Evolutionary conservation across 352 stramenopile genomes (phyloP), one percentile per base, ranked within the genome.

Genomic region (Phytopythium boreale): DNA sequence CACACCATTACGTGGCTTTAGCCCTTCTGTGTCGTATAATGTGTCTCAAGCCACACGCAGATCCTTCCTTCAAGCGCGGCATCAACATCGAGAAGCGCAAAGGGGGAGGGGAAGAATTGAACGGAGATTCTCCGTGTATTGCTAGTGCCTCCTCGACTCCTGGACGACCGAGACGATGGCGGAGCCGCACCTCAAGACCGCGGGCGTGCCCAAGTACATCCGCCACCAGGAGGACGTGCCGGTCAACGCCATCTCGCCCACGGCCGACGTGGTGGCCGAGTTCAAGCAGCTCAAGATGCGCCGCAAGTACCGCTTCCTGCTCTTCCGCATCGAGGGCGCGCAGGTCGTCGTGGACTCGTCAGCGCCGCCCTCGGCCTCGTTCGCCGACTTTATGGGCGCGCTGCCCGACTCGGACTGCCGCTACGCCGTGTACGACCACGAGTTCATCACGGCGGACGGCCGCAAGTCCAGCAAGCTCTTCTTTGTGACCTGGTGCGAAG

Each of bases 271-370:
- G 31, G 53, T 79, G 51, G 63, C 69, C 10, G 84, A 90, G 63
- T 96, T 95, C 68, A 89, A 92, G 68, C 81, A 89, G 70, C 82
- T 96, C 68, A 96, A 96, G 75, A 93, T 96, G 83, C 79, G 84
- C 5, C 85, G 88, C 71, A 88, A 92, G 69, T 84, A 92, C 68
- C 88, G 88, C 70, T 96, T 79, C 61, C 72, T 95, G 55, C 61
- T 96, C 49, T 92, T 93, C 68, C 81, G 82, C 63, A 95, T 96
- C 67, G 84, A 94, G 36, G 82, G 69, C 26, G 77, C 83, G 37
- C 72, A 87, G 36, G 80, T 96, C 50, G 64, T 85, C 4, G 80
- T 93, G 9, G 88, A 90, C 62, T 56, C 63, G 29, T 79, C 75
- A 24, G 80, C 80, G 9, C 71, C 80, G 39, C 84, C 82, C 3